Evolutionary conservation across 75 land plant genomes (phyloP), one percentile per base, ranked within the genome.

Genomic region (Cupressus sempervirens): DNA sequence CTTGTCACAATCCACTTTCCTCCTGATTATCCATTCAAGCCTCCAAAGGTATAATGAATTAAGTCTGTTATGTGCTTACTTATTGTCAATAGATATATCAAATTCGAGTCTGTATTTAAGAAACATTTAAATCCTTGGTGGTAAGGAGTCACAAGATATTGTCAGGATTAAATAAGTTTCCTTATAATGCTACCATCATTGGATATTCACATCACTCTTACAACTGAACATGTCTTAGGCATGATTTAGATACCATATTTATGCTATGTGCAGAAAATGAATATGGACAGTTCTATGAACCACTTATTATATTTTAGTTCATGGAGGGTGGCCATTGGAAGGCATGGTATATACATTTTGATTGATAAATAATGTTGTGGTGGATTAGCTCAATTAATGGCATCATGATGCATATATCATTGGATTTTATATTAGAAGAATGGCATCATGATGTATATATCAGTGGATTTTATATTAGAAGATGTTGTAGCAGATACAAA

Each of bases 11-110:
- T 92, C 46, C 90, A 87, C 36, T 91, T 91, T 68, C 93, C 93
- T 15, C 89, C 91, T 18, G 93, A 91, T 70, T 92, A 92, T 83
- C 93, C 93, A 3, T 92, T 91, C 83, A 90, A 90, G 80, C 93
- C 93, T 12, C 88, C 88, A 29, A 87, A 83, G 88, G 88, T 83
- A 76, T 72, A 10, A 32, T 32, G 36, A 72, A 30, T 72, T 12
- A 11, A 32, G 74, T 72, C 15, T 30, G 74, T 32, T 72, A 13
- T 32, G 74, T 72, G 23, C 6, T 65, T 23, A 29, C 29, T 23
- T 1, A 26, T 65, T 65, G 68, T 23, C 8, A 65, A 20, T 65
- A 62, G 67, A 65, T 26, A 23, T 65, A 3, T 65, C 2, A 32
- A 30, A 72, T 8, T 1, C 8, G 15, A 72, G 15, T 32, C 74